Conservation (phyloP, 306 rosid species). For the Castanea crenata region DNA sequence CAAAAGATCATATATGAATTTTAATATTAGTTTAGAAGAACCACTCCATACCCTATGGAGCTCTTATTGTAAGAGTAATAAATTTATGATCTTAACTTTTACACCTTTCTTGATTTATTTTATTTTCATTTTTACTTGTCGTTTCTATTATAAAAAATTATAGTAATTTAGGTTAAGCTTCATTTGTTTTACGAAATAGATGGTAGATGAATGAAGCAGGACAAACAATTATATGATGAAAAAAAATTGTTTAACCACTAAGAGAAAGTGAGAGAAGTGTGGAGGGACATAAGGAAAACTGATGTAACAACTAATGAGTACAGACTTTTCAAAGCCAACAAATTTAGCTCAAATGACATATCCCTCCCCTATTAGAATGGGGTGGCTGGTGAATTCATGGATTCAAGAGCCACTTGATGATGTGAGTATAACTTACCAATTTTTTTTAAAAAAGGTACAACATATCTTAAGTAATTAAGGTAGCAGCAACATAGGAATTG, state of each 20-base stretch:
- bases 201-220: background rate
- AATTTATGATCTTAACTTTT: background rate
- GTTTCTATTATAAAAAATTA: background rate
- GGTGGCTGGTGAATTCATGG: background rate
- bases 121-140: background rate
- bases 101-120: background rate
- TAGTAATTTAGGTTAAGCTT: background rate
- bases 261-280: background rate
- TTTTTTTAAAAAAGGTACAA: background rate
- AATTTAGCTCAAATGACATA: background rate
- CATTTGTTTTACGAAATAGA: background rate
- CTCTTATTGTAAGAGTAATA: background rate
- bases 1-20: background rate
- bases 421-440: background rate
- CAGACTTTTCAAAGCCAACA: background rate
- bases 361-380: background rate
- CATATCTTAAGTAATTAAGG: background rate
- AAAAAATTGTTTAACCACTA: too few species aligned
- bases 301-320: background rate
- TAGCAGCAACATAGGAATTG: background rate
- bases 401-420: background rate
- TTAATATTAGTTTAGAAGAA: background rate
- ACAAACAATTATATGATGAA: too few species aligned
- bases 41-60: background rate
- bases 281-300: background rate